Evolutionary conservation across 345 rosid species (phyloP).

Genomic region (Syzygium aqueum): DNA sequence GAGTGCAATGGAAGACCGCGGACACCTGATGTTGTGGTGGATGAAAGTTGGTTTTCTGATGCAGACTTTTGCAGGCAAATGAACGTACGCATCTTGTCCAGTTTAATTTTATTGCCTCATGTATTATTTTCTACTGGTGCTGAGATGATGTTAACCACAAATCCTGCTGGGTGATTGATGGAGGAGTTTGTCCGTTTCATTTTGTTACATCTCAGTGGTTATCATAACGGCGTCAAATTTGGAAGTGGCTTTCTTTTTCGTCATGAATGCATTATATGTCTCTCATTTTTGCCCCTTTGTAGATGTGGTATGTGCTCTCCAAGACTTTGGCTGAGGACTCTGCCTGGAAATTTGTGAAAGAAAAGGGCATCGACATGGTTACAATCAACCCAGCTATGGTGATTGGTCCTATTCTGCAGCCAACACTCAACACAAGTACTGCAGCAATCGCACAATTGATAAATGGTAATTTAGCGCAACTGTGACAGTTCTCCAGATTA

Average conservation of each 20-base stretch:
- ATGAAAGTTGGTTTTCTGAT: constrained; percentile 72
- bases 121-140: not conserved
- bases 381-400: constrained; percentile 87
- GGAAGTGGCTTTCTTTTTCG: not conserved
- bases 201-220: not conserved
- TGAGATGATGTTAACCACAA: not conserved
- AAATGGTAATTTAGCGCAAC: constrained; percentile 41
- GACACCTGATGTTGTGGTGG: constrained; percentile 57
- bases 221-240: not conserved
- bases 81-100: constrained; percentile 22
- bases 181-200: not conserved
- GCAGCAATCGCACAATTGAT: constrained; percentile 65
- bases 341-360: constrained; percentile 76
- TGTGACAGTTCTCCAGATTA: not conserved
- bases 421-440: constrained; percentile 84
- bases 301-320: constrained; percentile 82
- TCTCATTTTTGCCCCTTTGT: not conserved
- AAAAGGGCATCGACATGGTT: constrained; percentile 65
- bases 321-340: constrained; percentile 87
- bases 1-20: constrained; percentile 40
- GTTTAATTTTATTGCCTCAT: not conserved
- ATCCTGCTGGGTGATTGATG: not conserved
- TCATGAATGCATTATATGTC: not conserved
- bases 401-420: constrained; percentile 86
- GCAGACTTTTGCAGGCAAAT: constrained; percentile 33